Evolutionary conservation across 1,284 basidiomycete genomes (phyloP).

Genomic region (Bjerkandera adusta): DNA sequence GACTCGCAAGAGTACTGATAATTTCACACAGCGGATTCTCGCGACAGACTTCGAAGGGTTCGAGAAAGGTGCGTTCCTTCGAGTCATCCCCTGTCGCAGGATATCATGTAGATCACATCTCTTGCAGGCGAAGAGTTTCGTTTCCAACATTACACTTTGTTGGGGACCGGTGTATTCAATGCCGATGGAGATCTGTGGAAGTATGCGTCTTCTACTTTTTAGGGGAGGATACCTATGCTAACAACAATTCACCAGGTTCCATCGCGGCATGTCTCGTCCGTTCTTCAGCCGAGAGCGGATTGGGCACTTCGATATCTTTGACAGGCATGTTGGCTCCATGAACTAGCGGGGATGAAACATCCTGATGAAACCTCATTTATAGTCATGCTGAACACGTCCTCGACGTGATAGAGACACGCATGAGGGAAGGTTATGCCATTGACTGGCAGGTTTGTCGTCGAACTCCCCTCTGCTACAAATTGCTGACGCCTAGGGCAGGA

Average conservation of each 20-base stretch:
- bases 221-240: neutral
- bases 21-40: constrained; percentile 24
- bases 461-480: neutral
- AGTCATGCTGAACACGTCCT: constrained; percentile 28
- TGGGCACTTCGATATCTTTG: constrained; percentile 50
- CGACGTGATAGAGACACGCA: constrained; percentile 33
- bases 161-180: constrained; percentile 39
- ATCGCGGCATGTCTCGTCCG: constrained; percentile 49
- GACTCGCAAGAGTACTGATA: neutral
- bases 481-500: constrained; percentile 24
- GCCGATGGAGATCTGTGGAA: constrained; percentile 36
- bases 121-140: constrained; percentile 19
- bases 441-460: constrained; percentile 44
- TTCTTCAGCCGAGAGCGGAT: constrained; percentile 51
- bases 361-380: neutral
- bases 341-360: neutral
- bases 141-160: constrained; percentile 23
- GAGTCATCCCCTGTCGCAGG: neutral
- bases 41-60: constrained; percentile 30
- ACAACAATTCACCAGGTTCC: constrained; percentile 34
- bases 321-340: constrained; percentile 17
- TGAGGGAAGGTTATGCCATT: constrained; percentile 42
- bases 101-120: neutral
- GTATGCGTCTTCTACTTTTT: constrained; percentile 10
- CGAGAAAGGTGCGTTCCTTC: constrained; percentile 28